phyloP scores from a whole-genome alignment of 1,284 basidiomycete genomes.

The Hypsizygus ulmarius region DNA sequence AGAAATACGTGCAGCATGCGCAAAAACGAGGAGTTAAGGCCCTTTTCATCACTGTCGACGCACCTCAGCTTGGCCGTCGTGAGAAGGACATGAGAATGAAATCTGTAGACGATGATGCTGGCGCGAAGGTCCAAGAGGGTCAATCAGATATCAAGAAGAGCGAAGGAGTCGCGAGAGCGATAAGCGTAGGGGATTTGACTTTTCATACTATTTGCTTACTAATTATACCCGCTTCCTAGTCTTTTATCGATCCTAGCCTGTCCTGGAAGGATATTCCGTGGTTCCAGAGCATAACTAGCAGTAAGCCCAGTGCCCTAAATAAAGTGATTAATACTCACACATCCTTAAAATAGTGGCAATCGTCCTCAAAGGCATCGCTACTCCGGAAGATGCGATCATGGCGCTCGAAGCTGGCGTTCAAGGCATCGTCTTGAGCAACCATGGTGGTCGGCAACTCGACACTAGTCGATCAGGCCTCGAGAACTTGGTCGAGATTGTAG shows the following conservation, averaged over 20 bases:
- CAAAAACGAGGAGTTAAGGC: constrained; percentile 81
- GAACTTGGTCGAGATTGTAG: constrained; percentile 83
- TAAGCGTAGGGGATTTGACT: constrained; percentile 58
- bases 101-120: constrained; percentile 81
- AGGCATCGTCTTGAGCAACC: constrained; percentile 87
- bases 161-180: constrained; percentile 90
- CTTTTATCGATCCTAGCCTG: constrained; percentile 90
- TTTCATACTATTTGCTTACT: constrained; percentile 3
- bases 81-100: constrained; percentile 97
- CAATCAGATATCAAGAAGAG: constrained; percentile 68
- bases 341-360: constrained; percentile 65
- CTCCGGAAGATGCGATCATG: constrained; percentile 57
- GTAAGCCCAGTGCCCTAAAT: constrained; percentile 35
- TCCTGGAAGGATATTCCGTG: constrained; percentile 85
- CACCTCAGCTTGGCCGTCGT: constrained; percentile 85
- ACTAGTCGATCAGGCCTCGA: constrained; percentile 89
- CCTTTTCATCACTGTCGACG: constrained; percentile 90
- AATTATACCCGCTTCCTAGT: constrained; percentile 38
- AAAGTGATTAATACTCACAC: neutral
- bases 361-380: constrained; percentile 79
- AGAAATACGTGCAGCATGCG: constrained; percentile 80
- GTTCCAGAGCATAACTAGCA: constrained; percentile 87
- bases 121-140: constrained; percentile 54
- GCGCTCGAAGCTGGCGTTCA: constrained; percentile 84
- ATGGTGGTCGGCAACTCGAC: constrained; percentile 90